Conservation (phyloP, 2,329 filamentous ascomycete genomes). For the Curvularia hawaiiensis region DNA sequence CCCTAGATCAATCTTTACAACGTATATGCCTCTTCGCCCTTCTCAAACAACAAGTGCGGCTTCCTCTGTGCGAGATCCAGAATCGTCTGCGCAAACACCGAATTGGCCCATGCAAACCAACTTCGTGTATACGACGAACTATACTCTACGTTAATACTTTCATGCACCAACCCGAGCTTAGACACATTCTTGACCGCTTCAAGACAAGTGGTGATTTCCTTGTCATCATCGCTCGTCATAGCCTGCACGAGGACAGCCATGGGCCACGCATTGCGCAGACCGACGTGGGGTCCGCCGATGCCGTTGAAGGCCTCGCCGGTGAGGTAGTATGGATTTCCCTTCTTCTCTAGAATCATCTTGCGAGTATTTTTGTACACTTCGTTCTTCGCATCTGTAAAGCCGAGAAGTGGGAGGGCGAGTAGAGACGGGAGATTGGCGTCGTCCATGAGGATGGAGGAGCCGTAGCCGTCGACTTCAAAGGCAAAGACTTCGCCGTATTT, state of each 20-base stretch:
- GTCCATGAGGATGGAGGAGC: slow-evolving; percentile 83
- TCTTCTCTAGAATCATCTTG: slow-evolving; percentile 75
- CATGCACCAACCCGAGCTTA: slow-evolving; percentile 80
- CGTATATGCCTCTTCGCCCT: slow-evolving; percentile 55
- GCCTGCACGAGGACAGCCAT: slow-evolving; percentile 94
- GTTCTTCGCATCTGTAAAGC: slow-evolving; percentile 70
- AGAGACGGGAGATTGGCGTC: slow-evolving; percentile 87
- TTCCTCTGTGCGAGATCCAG: slow-evolving; percentile 87
- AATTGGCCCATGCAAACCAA: slow-evolving; percentile 99
- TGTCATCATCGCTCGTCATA: slow-evolving; percentile 82
- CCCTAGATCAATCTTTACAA: slow-evolving; percentile 7
- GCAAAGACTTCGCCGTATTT: slow-evolving; percentile 81
- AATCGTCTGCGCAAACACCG: slow-evolving; percentile 91
- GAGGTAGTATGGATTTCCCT: slow-evolving; percentile 88
- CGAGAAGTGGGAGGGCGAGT: slow-evolving; percentile 77
- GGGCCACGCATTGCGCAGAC: slow-evolving; percentile 90
- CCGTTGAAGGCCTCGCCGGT: slow-evolving; percentile 77
- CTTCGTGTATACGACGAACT: slow-evolving; percentile 56
- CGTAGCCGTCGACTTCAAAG: slow-evolving; percentile 87
- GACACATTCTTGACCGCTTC: slow-evolving; percentile 73
- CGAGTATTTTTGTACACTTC: slow-evolving; percentile 85
- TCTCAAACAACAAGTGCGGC: slow-evolving; percentile 82
- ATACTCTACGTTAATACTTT: slow-evolving; percentile 65
- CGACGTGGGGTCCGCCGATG: slow-evolving; percentile 85
- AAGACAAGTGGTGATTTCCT: slow-evolving; percentile 78